phyloP scores from a whole-genome alignment of 345 rosid genomes.

The Eutrema heterophyllum region DNA sequence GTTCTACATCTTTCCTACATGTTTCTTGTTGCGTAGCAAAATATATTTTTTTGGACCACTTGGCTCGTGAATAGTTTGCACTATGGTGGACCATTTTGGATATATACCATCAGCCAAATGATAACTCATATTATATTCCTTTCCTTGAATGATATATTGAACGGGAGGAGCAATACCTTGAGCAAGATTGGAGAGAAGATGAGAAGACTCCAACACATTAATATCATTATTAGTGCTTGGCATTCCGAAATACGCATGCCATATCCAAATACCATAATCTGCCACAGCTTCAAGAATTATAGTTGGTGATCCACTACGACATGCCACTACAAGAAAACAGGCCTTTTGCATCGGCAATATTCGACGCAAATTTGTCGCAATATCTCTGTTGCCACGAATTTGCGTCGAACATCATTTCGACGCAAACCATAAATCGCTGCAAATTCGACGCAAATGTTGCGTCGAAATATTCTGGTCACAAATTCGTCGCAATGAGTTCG shows the following conservation, averaged over 20 bases:
- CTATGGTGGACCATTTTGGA: too few relatives aligned
- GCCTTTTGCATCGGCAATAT: too few relatives aligned
- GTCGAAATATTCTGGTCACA: too few relatives aligned
- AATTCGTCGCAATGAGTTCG: too few relatives aligned
- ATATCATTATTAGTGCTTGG: not conserved
- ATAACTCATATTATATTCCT: not conserved
- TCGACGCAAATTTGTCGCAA: too few relatives aligned
- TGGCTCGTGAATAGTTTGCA: not conserved
- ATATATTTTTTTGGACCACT: not conserved
- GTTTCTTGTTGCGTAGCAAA: not conserved
- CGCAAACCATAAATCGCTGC: too few relatives aligned
- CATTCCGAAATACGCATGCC: not conserved
- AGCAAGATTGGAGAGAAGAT: not conserved
- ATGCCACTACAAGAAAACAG: too few relatives aligned
- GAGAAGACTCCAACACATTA: not conserved
- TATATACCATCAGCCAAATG: not conserved
- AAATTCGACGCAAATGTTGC: too few relatives aligned
- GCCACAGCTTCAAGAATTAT: not conserved
- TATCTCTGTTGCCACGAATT: too few relatives aligned
- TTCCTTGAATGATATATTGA: not conserved
- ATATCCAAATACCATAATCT: not conserved
- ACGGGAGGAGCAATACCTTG: not conserved
- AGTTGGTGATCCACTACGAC: not conserved
- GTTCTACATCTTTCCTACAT: too few relatives aligned
- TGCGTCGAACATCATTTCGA: too few relatives aligned